A percentile compares a stretch with the other conserved stretches of the same genome.
Conservation (phyloP, 208 protist genomes). For the Leishmania martiniquensis region DNA sequence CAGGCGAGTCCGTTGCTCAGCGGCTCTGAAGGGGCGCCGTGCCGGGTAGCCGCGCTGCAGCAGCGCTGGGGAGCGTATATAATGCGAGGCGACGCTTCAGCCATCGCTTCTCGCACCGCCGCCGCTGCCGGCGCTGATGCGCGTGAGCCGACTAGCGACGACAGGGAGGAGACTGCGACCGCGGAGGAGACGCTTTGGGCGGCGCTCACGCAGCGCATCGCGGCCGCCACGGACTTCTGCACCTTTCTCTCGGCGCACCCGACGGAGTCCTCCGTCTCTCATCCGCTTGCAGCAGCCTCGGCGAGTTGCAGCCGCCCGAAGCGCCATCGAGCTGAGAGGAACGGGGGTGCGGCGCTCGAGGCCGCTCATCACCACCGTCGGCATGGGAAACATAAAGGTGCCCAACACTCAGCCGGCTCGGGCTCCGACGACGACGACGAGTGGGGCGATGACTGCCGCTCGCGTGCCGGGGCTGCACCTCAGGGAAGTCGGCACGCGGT, state of each 20-base stretch:
- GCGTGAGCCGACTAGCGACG: background rate
- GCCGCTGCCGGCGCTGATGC: constrained; percentile 4
- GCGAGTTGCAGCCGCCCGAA: background rate
- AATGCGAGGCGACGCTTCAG: constrained; percentile 2
- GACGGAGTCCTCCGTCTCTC: background rate
- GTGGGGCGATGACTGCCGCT: background rate
- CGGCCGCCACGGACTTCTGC: constrained; percentile 18
- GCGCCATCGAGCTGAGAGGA: background rate
- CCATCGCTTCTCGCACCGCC: background rate
- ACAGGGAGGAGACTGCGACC: background rate
- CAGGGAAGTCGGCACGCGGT: constrained; percentile 24
- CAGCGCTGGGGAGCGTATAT: constrained; percentile 19
- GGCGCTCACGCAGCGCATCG: constrained; percentile 34
- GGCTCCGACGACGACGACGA: background rate
- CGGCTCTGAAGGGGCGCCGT: constrained; percentile 16
- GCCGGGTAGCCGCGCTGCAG: constrained; percentile 20
- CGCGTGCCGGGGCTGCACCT: background rate
- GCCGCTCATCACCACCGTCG: background rate
- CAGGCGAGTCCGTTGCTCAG: constrained; percentile 29
- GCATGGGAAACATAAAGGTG: background rate
- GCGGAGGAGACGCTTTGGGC: constrained; percentile 13
- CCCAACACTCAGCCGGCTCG: background rate
- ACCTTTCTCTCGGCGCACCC: constrained; percentile 25
- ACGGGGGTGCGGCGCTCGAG: background rate
- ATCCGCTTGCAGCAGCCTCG: background rate